Evolutionary conservation across 169 alveolate genomes (phyloP), one percentile per base, ranked within the genome.

Genomic region (Eimeria brunetti): DNA sequence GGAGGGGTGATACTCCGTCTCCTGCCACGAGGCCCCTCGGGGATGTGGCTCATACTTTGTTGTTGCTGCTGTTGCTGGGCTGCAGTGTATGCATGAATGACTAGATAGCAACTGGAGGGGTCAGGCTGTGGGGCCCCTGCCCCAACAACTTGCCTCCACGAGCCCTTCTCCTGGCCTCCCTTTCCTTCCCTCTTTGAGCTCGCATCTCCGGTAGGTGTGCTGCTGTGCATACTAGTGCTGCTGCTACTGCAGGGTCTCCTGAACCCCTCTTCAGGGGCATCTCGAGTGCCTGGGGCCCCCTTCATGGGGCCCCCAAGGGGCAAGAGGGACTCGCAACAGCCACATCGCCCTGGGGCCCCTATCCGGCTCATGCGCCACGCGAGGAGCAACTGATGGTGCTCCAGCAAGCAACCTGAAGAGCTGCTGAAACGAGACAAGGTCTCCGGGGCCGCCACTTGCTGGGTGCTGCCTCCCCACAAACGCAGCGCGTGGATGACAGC

Each of bases 241-340:
- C 60, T 30, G 90, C 90, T 56, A 51, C 90, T 58, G 90, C 75
- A 83, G 30, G 90, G 90, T 56, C 90, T n/a, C 38, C 41, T 30
- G 27, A 33, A 24, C 75, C 73, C 90, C 73, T 58, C 36, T 20
- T 83, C 90, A 53, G 73, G 30, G 53, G 75, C 75, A 30, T 51
- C 71, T 33, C 73, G 49, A 33, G 76, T 33, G 76, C 73, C 69
- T n/a, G 90, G 69, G 51, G 27, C 75, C 75, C 90, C 73, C 33
- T 53, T 58, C 11, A 20, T 27, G 53, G 90, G 56, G 36, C 69
- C 49, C 73, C 90, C 92, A 3, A 85, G 80, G 60, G 80, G 60
- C 76, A 85, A 73, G 51, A 85, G 92, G 67, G 92, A 58, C 92
- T 85, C 92, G 80, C 81, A 85, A 41, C 92, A 85, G 81, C 92